These are phyloP conservation scores for Rugonectria rugulosa DNA, from an alignment of 2,329 filamentous ascomycete species.

Conservation along the genomic window DNA sequence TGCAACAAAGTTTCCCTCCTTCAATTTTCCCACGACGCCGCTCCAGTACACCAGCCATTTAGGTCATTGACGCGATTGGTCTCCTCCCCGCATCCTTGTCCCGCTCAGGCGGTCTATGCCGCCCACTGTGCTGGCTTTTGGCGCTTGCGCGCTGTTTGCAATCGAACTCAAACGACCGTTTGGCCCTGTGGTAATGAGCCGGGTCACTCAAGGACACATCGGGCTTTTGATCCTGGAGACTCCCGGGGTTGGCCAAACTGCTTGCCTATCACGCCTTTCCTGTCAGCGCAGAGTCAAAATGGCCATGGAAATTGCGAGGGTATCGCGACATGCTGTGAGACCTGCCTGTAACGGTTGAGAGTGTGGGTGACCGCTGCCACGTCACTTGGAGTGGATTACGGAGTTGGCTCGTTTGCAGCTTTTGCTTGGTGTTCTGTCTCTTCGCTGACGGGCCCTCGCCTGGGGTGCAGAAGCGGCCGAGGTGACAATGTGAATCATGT, in stretches of 20 bases:
- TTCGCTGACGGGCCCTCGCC: conserved; percentile 19
- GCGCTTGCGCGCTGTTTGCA: background rate
- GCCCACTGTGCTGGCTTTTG: background rate
- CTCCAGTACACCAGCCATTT: conserved; percentile 28
- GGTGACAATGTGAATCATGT: conserved; percentile 31
- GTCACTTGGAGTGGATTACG: conserved; percentile 26
- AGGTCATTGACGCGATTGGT: conserved; percentile 31
- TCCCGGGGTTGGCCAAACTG: background rate
- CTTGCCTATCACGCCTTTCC: background rate
- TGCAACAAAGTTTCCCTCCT: conserved; percentile 18
- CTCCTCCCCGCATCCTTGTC: conserved; percentile 32
- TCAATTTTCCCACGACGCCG: conserved; percentile 32
- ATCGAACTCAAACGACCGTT: background rate
- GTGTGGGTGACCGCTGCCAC: conserved; percentile 28
- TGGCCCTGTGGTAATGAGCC: background rate
- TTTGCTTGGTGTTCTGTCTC: conserved; percentile 1
- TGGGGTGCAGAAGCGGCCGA: conserved; percentile 21
- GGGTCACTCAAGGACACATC: background rate
- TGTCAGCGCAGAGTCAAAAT: background rate
- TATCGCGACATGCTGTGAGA: conserved; percentile 27
- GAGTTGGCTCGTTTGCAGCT: conserved; percentile 9
- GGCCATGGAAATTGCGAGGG: conserved; percentile 21
- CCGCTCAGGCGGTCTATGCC: conserved; percentile 14
- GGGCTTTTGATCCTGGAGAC: background rate
- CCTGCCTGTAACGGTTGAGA: conserved; percentile 24